A percentile compares a stretch with the other conserved stretches of the same genome.
phyloP scores from a whole-genome alignment of 2,329 filamentous ascomycete species.

The Pestalotiopsis fici region DNA sequence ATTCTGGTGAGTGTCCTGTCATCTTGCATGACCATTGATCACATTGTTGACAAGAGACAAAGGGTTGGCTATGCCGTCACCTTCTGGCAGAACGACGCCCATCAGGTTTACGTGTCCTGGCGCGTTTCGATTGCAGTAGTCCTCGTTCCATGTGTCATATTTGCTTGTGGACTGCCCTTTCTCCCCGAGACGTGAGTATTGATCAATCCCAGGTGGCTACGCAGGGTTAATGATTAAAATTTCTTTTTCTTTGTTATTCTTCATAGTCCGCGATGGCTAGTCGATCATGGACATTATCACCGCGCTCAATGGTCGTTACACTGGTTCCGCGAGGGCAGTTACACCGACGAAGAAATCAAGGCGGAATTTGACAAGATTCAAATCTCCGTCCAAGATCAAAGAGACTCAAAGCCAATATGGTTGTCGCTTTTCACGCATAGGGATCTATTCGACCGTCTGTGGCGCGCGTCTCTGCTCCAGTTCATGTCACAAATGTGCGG shows the following conservation, averaged over 20 bases:
- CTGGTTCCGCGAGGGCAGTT: slow-evolving; percentile 50
- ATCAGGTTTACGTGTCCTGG: slow-evolving; percentile 50
- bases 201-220: too few species aligned
- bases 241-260: background rate
- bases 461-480: slow-evolving; percentile 57
- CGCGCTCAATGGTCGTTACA: slow-evolving; percentile 43
- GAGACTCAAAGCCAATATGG: slow-evolving; percentile 37
- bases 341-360: slow-evolving; percentile 35
- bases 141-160: slow-evolving; percentile 50
- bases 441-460: slow-evolving; percentile 51
- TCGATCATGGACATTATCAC: slow-evolving; percentile 48
- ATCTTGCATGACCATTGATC: background rate
- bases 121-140: slow-evolving; percentile 53
- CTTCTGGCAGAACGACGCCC: slow-evolving; percentile 47
- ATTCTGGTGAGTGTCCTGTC: slow-evolving; percentile 46
- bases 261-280: slow-evolving; percentile 55
- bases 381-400: slow-evolving; percentile 40
- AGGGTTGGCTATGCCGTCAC: slow-evolving; percentile 60
- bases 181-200: slow-evolving; percentile 53
- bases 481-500: slow-evolving; percentile 64
- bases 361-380: slow-evolving; percentile 48
- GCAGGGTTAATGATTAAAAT: too few species aligned
- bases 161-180: slow-evolving; percentile 50
- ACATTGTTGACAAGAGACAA: slow-evolving; percentile 4
- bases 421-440: slow-evolving; percentile 49